Evolutionary conservation across 2,329 filamentous ascomycete species (phyloP), one percentile per base, ranked within the genome.

Genomic region (Cladosporium colombiae): DNA sequence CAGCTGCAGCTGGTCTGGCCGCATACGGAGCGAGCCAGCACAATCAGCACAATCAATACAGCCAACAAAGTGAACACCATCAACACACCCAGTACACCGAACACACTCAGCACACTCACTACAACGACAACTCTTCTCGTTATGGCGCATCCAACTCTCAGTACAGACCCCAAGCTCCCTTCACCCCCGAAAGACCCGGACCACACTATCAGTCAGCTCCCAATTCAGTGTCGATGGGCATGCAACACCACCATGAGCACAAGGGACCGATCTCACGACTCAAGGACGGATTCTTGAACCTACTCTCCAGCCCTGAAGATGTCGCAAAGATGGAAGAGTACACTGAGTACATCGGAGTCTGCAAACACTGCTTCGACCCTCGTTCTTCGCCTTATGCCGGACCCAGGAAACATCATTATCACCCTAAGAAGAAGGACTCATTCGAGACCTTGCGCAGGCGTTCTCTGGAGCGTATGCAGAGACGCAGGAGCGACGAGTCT

Each of bases 241-340:
- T 63, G 61, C 61, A 63, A 8, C 37, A 61, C 68, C 67, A 57
- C 62, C 84, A 85, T 69, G 82, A 83, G 62, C 85, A 85, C 65
- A 81, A 80, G 53, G 86, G 86, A 0, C 84, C 87, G 0, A 78
- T 89, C 1, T 80, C 79, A 44, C 46, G 84, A 86, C 71, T 89
- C 83, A 80, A 88, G 84, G 84, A 86, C 82, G 72, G 87, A 86
- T 68, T 82, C 37, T 66, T 76, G 64, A 74, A 76, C 29, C 59
- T 76, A 18, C 72, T 76, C 16, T 72, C 72, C 5, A 70, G 68
- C 37, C 73, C 86, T 1, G 86, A 89, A 68, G 87, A 86, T n/a
- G 86, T 89, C 0, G 83, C 82, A 21, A 84, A 84, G 73, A 89
- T 88, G 78, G 87, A 89, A 74, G 86, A 89, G 72, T 89, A 89